Base-by-base conservation (phyloP, 2,329 filamentous ascomycete genomes). In the Fonsecaea nubica region DNA sequence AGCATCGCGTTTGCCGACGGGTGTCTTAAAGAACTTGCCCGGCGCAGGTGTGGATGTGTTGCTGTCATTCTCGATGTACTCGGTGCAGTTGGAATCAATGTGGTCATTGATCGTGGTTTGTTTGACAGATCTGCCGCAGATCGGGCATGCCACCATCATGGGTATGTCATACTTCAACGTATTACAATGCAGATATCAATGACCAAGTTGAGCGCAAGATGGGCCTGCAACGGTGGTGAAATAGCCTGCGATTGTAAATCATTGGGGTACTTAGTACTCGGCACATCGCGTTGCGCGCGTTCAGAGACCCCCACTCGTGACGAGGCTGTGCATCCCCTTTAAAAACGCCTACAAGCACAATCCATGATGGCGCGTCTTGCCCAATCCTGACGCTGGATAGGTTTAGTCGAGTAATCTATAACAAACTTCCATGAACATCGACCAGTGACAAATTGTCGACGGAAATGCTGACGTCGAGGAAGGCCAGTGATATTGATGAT, bases 71-170 rank as follows among this genome's bases (percentile, higher is more conserved):
- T 78, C 81, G 69, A 95, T 77, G 76, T 89, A 89, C 40, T 82
- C 84, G 67, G 86, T 79, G 81, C 94, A 98, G 70, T 86, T 86
- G 35, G 92, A 94, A 80, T 98, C 95, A 76, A 98, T 88, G 78
- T 98, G 94, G 72, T 85, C 85, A 80, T 98, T 98, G 83, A 98
- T 98, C 72, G 90, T 86, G 75, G 82, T 81, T 71, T 89, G 81
- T 71, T 87, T 89, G 74, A 95, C 92, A 63, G 84, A 82, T 73
- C 90, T 90, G 75, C 86, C 84, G 82, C 93, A 97, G 71, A 93
- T 91, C 15, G 93, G 93, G 76, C 93, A 97, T 74, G 87, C 86
- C 72, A 96, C 91, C 84, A 74, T 74, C 50, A 65, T 68, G 38
- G 40, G 40, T n/a, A 10, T 32, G 61, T 58, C 68, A 70, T 68